Base-by-base conservation (phyloP, 305 asterid genomes). In the Fraxinus nigra region DNA sequence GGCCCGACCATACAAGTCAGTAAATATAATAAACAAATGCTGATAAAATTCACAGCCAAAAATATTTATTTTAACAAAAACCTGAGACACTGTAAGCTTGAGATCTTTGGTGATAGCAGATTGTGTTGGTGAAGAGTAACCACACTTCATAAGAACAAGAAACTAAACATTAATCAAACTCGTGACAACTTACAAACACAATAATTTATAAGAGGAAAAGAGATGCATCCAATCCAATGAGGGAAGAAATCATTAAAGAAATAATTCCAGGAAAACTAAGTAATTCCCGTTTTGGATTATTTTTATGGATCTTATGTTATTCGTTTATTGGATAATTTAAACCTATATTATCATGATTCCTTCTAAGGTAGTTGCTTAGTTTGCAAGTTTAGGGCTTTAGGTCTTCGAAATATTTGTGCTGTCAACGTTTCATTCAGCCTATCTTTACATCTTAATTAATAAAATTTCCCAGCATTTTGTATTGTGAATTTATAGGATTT, bases 41-140 rank as follows among this genome's bases (percentile, higher is more conserved):
- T 10, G 46, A 72, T 37, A 24, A 43, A 22, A 81, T 48, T 78
- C 51, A 75, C 32, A 37, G 78, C 24, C 77, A 43, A 54, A 54
- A 46, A 35, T 24, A 85, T 11, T 35, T 33, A 75, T 48, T 4
- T 38, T 75, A 67, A 80, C 63, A 34, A 87, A 37, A 82, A 94
- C 99, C 96, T 95, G 97, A 32, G 99, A 95, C 76, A 95, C 96
- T 56, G 92, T 89, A 72, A 95, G 97, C 67, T 78, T 37, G 67
- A 95, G 95, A 89, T 95, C 98, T 83, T 83, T 78, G n/a, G 85
- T 83, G 59, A 95, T 89, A 75, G 92, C 96, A 80, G 88, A 38
- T 81, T 92, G 97, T 72, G 98, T 95, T 34, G 98, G 99, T 6
- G 98, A 93, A 56, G 99, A 92, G 91, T 86, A 95, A 82, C 99